A percentile compares a stretch with the other conserved stretches of the same genome.
phyloP scores from a whole-genome alignment of 1,284 basidiomycete genomes.

The Rhodotorula sp. region DNA sequence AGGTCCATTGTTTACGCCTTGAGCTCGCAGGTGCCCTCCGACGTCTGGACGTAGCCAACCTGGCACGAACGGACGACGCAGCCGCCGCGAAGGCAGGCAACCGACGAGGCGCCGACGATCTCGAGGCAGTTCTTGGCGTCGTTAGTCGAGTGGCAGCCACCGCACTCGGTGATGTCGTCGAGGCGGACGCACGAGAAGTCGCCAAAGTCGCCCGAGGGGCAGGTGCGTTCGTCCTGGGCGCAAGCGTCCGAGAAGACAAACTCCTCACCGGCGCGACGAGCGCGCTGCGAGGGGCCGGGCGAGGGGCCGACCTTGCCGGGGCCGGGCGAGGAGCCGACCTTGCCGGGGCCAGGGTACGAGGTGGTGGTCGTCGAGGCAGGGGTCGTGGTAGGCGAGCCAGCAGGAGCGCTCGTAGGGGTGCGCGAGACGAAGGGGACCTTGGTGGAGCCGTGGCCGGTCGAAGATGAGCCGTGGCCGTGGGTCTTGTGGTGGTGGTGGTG shows the following conservation, averaged over 20 bases:
- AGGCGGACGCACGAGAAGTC: conserved; percentile 39
- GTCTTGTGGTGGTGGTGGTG: neutral
- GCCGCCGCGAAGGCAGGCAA: conserved; percentile 35
- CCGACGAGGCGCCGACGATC: conserved; percentile 28
- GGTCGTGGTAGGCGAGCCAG: conserved; percentile 2
- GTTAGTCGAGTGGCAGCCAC: conserved; percentile 32
- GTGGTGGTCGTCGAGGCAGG: neutral
- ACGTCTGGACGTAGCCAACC: conserved; percentile 35
- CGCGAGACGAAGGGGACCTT: neutral
- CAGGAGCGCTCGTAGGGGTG: neutral
- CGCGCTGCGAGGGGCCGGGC: conserved; percentile 23
- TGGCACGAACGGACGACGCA: conserved; percentile 39
- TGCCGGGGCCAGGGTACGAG: conserved; percentile 5
- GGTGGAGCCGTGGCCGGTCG: conserved; percentile 6
- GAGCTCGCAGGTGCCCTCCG: conserved; percentile 30
- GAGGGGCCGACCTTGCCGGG: conserved; percentile 19
- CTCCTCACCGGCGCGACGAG: conserved; percentile 27
- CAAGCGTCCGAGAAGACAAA: conserved; percentile 36
- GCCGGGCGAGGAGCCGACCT: conserved; percentile 10
- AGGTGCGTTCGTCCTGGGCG: conserved; percentile 37
- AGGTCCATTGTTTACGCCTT: neutral
- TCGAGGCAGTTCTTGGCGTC: conserved; percentile 38
- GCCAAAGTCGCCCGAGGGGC: conserved; percentile 25
- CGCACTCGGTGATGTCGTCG: conserved; percentile 39
- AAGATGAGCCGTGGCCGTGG: neutral